Conservation (phyloP, 768 basidiomycete species). For the Termitomyces sp. region DNA sequence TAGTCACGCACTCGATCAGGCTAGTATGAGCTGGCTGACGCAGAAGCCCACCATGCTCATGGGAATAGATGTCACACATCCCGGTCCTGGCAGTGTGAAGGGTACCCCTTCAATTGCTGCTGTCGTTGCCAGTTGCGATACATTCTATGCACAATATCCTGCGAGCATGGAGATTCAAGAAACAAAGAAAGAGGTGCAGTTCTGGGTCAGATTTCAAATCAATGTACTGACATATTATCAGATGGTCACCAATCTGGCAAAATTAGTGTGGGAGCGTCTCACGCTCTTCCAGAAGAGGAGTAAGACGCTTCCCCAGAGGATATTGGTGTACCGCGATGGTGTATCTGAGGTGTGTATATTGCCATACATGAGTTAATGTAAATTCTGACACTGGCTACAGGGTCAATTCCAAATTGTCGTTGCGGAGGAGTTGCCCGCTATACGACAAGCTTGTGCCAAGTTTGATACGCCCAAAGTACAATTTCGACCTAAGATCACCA, state of each 20-base stretch:
- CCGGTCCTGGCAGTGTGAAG: constrained; percentile 65
- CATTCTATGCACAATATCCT: constrained; percentile 63
- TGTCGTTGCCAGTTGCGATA: constrained; percentile 75
- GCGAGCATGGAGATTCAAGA: constrained; percentile 71
- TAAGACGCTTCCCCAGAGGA: constrained; percentile 52
- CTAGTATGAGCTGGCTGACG: constrained; percentile 56
- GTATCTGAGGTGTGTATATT: constrained; percentile 59
- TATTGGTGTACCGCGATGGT: constrained; percentile 77
- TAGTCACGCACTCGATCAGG: constrained; percentile 43
- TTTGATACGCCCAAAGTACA: constrained; percentile 33
- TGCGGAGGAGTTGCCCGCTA: constrained; percentile 57
- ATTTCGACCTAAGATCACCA: constrained; percentile 56
- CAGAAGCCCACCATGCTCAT: constrained; percentile 70
- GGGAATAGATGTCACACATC: constrained; percentile 81
- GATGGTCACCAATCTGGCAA: constrained; percentile 69
- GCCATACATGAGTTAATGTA: background rate
- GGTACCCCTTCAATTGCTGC: constrained; percentile 83
- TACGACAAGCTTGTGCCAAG: constrained; percentile 53
- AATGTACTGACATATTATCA: constrained; percentile 19
- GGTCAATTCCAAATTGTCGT: constrained; percentile 53
- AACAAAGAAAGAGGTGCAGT: constrained; percentile 65
- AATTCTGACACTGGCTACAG: constrained; percentile 28
- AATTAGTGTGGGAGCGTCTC: constrained; percentile 68
- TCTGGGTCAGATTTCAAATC: background rate
- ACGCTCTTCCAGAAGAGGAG: constrained; percentile 43